These are phyloP conservation scores for Serendipita sp. DNA, from an alignment of 768 basidiomycete species.

Conservation along the genomic window DNA sequence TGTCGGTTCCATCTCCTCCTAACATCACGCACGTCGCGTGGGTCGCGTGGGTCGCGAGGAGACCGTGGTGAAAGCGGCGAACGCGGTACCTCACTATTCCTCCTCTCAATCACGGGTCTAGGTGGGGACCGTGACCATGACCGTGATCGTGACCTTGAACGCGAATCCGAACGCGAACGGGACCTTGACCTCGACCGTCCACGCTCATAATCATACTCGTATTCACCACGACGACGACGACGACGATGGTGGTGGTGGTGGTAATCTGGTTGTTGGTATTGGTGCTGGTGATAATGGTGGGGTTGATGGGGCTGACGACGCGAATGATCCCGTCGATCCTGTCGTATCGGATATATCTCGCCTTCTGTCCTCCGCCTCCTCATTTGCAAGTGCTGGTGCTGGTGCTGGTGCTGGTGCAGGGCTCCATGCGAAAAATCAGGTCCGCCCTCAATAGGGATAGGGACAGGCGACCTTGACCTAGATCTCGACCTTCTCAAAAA, in stretches of 20 bases:
- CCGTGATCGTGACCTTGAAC: background rate
- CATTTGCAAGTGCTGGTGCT: background rate
- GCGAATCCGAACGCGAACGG: background rate
- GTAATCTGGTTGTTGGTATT: background rate
- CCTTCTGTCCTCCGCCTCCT: background rate
- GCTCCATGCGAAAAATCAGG: too few relatives aligned
- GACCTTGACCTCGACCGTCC: background rate
- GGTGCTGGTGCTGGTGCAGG: too few relatives aligned
- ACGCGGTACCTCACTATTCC: too few relatives aligned
- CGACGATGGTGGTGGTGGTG: background rate
- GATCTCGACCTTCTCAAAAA: background rate
- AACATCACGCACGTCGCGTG: too few relatives aligned
- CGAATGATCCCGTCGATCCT: too few relatives aligned
- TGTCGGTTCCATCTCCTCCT: too few relatives aligned
- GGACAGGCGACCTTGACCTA: background rate
- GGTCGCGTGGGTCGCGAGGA: too few relatives aligned
- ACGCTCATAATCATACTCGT: background rate
- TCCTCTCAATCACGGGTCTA: background rate
- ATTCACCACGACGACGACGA: background rate
- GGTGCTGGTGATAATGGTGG: background rate
- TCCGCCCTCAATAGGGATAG: background rate
- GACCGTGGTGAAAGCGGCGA: too few relatives aligned
- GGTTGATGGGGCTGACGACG: background rate
- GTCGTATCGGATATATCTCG: too few relatives aligned
- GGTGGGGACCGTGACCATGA: background rate